Base-by-base conservation (phyloP, 805 yeast genomes). In the Lipomyces spencermartinsiae region DNA sequence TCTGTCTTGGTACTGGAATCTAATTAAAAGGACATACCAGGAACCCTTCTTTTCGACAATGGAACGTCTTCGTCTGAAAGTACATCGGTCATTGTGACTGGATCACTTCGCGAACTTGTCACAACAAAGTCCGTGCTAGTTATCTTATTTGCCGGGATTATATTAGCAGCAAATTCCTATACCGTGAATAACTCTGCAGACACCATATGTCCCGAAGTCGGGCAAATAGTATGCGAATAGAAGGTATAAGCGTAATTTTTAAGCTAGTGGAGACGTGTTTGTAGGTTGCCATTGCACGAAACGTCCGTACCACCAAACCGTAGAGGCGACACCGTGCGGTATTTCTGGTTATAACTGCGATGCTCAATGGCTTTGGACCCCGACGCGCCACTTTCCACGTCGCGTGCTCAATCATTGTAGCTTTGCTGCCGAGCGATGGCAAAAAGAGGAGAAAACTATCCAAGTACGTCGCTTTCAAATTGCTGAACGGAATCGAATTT, bases 61-160 rank as follows among this genome's bases (percentile, higher is more conserved):
- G 71, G 71, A n/a, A 67, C 33, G 46, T 67, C 71, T 19, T 67
- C 71, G 39, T 67, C 69, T 31, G 68, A 64, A 8, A 39, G 49
- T 31, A 25, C 33, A 22, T 61, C 58, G 22, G 59, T 31, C 63
- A 61, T 61, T 19, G 29, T n/a, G 56, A 43, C 10, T 43, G 49
- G 22, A 43, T 2, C 2, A 16, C 19, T 1, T 25, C 3, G 19
- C 8, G 9, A 43, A 14, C 5, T n/a, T 19, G n/a, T 43, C 16
- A 19, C 16, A 43, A 19, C 3, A 43, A 7, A 7, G 19, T 5
- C 1, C n/a, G 49, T 3, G n/a, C 22, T n/a, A 16, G 10, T 14
- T 43, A n/a, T 43, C 22, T 43, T 43, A 43, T 43, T 6, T 43
- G 9, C 22, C 49, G n/a, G 49, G 49, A 1, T 43, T 43, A 43